These are phyloP conservation scores for Apiotrichum montevideense DNA, from an alignment of 1,284 basidiomycete species.

Conservation along the genomic window DNA sequence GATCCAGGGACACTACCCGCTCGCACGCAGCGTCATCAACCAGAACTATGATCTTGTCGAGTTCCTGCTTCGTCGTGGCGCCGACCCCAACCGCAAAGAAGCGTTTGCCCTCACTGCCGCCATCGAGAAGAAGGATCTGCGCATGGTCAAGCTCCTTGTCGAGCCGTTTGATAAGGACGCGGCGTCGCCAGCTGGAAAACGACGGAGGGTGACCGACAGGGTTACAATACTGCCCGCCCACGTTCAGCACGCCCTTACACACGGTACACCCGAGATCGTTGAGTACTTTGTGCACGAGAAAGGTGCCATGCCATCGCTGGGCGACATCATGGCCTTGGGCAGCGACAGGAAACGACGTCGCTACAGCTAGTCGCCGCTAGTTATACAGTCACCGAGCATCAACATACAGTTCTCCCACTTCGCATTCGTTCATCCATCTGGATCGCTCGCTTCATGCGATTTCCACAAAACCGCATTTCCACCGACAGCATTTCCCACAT, in stretches of 20 bases:
- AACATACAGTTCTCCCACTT: too few species aligned
- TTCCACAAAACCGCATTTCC: too few species aligned
- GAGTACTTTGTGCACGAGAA: slow-evolving; percentile 70
- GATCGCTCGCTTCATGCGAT: too few species aligned
- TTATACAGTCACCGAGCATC: too few species aligned
- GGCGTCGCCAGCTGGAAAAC: slow-evolving; percentile 21
- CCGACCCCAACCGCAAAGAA: slow-evolving; percentile 52
- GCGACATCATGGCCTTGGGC: slow-evolving; percentile 13
- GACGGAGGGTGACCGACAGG: slow-evolving; percentile 22
- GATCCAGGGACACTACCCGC: slow-evolving; percentile 63
- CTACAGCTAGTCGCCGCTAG: not conserved
- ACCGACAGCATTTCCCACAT: too few species aligned
- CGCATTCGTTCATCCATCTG: too few species aligned
- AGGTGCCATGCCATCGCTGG: slow-evolving; percentile 17
- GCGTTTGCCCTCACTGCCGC: slow-evolving; percentile 56
- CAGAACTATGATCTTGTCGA: slow-evolving; percentile 59
- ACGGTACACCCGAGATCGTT: slow-evolving; percentile 55
- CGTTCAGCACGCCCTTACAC: slow-evolving; percentile 48
- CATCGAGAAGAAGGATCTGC: slow-evolving; percentile 59
- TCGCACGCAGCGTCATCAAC: slow-evolving; percentile 66
- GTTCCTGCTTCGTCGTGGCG: slow-evolving; percentile 65
- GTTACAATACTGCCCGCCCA: slow-evolving; percentile 21
- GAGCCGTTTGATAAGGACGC: slow-evolving; percentile 49
- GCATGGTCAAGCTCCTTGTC: slow-evolving; percentile 64
- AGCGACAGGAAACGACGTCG: not conserved